phyloP scores from a whole-genome alignment of 1,284 basidiomycete species.

The Ganoderma leucocontextum region DNA sequence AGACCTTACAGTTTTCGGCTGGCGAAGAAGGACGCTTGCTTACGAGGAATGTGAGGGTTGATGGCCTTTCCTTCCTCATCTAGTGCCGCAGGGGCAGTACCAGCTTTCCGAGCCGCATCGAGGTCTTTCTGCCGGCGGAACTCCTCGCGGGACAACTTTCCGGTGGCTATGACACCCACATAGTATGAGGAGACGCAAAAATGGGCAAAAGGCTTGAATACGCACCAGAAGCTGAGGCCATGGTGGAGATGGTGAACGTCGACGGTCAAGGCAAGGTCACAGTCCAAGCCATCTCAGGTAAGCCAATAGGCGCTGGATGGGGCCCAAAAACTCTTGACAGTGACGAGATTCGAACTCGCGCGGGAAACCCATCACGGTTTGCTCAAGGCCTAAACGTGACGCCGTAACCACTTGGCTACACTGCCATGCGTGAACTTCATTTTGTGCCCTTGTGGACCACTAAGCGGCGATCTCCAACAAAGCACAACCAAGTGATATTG shows the following conservation, averaged over 20 bases:
- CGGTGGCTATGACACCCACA: conserved; percentile 43
- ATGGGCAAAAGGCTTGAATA: conserved; percentile 25
- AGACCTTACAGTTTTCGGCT: conserved; percentile 21
- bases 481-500: not conserved
- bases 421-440: conserved; percentile 44
- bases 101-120: conserved; percentile 95
- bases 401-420: conserved; percentile 72
- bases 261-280: not conserved
- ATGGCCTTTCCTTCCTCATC: conserved; percentile 96
- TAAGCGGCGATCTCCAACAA: too few species aligned
- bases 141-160: conserved; percentile 93
- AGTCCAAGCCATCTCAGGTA: not conserved
- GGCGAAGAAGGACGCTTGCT: conserved; percentile 42
- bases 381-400: conserved; percentile 60
- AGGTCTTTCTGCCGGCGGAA: conserved; percentile 95
- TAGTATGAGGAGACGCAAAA: too few species aligned
- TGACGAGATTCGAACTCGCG: conserved; percentile 72
- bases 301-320: not conserved
- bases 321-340: conserved; percentile 47
- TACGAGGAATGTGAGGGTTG: conserved; percentile 98
- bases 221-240: conserved; percentile 34
- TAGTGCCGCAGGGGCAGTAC: conserved; percentile 93
- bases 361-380: conserved; percentile 66
- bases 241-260: conserved; percentile 5
- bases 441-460: too few species aligned